A percentile compares a stretch with the other conserved stretches of the same genome.
Evolutionary conservation across 495 filamentous ascomycete genomes (phyloP).

Genomic region (Trichoderma gamsii): DNA sequence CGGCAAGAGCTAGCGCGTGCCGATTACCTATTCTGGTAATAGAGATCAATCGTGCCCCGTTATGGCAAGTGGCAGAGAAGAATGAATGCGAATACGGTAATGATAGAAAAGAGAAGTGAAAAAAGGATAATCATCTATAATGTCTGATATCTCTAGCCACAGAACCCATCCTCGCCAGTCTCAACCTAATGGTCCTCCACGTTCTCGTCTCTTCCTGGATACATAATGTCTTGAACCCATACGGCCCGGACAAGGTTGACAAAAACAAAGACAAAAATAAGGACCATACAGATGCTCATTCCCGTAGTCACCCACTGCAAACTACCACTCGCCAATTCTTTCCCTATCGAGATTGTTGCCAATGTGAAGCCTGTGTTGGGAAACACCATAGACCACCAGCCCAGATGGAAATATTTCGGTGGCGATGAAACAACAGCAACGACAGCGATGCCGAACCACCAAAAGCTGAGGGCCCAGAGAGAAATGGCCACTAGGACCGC

Average conservation of each 20-base stretch:
- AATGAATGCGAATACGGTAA: too few species aligned
- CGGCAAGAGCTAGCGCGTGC: background rate
- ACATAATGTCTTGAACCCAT: constrained; percentile 49
- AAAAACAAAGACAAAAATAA: constrained; percentile 54
- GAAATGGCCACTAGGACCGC: constrained; percentile 52
- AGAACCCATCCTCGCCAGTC: background rate
- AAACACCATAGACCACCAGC: constrained; percentile 54
- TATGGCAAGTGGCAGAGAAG: too few species aligned
- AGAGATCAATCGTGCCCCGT: too few species aligned
- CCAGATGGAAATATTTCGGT: constrained; percentile 48
- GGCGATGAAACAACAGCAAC: constrained; percentile 48
- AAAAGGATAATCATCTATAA: background rate
- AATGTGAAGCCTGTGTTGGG: constrained; percentile 54
- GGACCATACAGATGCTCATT: constrained; percentile 49
- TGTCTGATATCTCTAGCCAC: background rate
- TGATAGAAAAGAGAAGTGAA: background rate
- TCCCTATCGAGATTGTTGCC: constrained; percentile 42
- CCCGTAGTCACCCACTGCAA: constrained; percentile 42
- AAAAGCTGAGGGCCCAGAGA: constrained; percentile 63
- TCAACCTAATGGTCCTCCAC: background rate
- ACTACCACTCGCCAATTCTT: constrained; percentile 34
- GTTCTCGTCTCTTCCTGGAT: constrained; percentile 60
- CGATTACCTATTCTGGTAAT: background rate
- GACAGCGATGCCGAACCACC: constrained; percentile 62
- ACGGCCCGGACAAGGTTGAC: constrained; percentile 50